Percentiles rank a stretch among this genome's conserved stretches.
Conservation (phyloP, 1,284 basidiomycete species). For the Fomitiporia mediterranea region DNA sequence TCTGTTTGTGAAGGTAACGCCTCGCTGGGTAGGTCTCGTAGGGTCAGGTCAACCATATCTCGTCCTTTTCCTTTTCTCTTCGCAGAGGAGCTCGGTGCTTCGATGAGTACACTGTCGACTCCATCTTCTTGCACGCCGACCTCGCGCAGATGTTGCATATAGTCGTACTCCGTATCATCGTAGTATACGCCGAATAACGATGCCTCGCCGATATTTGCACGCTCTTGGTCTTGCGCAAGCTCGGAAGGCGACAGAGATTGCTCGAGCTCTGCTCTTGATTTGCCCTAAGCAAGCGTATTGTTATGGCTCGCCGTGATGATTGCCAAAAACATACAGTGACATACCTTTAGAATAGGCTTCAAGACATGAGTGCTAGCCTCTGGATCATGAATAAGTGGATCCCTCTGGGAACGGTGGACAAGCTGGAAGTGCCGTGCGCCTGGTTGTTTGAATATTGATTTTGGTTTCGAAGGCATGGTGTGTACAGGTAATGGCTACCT, state of each 20-base stretch:
- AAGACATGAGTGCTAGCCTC: conserved; percentile 88
- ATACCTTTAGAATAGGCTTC: conserved; percentile 74
- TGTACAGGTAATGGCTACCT: neutral
- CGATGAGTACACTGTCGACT: conserved; percentile 71
- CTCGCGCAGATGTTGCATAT: conserved; percentile 92
- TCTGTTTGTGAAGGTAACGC: conserved; percentile 71
- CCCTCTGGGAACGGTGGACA: conserved; percentile 93
- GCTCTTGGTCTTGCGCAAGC: conserved; percentile 41
- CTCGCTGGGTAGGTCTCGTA: conserved; percentile 62
- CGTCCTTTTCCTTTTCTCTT: conserved; percentile 31
- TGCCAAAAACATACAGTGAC: conserved; percentile 13
- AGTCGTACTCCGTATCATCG: conserved; percentile 98
- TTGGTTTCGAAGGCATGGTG: conserved; percentile 37
- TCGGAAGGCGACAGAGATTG: conserved; percentile 53
- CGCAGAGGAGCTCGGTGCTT: conserved; percentile 52
- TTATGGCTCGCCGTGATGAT: conserved; percentile 15
- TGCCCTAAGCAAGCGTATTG: no score
- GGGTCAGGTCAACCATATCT: conserved; percentile 27
- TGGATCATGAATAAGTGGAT: conserved; percentile 92
- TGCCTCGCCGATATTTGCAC: conserved; percentile 77
- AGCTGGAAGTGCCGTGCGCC: conserved; percentile 93
- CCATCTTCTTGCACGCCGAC: conserved; percentile 74
- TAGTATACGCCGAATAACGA: conserved; percentile 89
- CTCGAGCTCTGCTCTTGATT: conserved; percentile 74
- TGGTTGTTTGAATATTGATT: conserved; percentile 85